Evolutionary conservation across 805 yeast species (phyloP).

Genomic region (Kluyveromyces lactis): DNA sequence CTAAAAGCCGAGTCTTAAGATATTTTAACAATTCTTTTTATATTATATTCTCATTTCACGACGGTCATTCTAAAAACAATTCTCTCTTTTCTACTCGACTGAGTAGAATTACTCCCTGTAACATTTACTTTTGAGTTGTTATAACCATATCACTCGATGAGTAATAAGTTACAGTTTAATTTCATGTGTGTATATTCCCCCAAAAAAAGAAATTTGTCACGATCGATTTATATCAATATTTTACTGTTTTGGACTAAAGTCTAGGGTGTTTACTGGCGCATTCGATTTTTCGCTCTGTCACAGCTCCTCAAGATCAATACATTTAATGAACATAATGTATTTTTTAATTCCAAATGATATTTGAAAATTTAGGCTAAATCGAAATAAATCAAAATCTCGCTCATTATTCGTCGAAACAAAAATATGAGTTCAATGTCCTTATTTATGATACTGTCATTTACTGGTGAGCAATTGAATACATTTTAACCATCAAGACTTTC

Average conservation of each 20-base stretch:
- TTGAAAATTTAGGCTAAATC: not conserved
- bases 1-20: not conserved
- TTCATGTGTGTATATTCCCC: conserved; percentile 4
- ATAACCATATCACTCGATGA: too few relatives aligned
- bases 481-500: too few relatives aligned
- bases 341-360: not conserved
- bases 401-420: not conserved
- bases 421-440: not conserved
- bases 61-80: not conserved
- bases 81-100: not conserved
- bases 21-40: too few relatives aligned
- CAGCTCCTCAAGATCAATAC: not conserved
- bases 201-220: not conserved
- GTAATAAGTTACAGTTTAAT: not conserved
- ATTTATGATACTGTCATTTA: not conserved
- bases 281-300: not conserved
- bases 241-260: not conserved
- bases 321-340: conserved; percentile 6
- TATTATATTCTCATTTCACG: not conserved
- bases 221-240: not conserved
- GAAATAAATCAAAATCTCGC: not conserved
- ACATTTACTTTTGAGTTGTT: too few relatives aligned
- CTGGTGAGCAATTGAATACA: too few relatives aligned
- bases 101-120: too few relatives aligned
- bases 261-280: not conserved